Base-by-base conservation (phyloP, 1,139 yeast species). In the Suhomyces maxii region DNA sequence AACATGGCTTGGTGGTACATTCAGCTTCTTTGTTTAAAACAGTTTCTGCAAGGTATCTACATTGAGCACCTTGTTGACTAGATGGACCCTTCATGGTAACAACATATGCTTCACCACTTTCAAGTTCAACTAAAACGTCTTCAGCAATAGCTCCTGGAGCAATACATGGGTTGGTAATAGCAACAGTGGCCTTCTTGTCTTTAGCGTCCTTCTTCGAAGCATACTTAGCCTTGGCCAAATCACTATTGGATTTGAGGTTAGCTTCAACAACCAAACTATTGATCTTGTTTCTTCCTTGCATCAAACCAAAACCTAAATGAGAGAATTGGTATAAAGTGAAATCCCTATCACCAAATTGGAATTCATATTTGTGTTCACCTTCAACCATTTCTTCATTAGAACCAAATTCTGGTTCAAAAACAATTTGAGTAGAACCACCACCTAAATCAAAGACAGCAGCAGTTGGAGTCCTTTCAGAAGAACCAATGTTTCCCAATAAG, bases 381-480 rank as follows among this genome's bases (percentile, higher is more conserved):
- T 85, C 91, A 39, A 79, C 71, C 86, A 90, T 80, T 54, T 72
- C 65, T 55, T 80, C 83, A 51, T 82, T 79, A 42, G 73, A 68
- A 41, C 68, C 63, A 61, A 83, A 84, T 11, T 79, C 78, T 9
- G 99, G 99, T 73, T 93, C 98, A 67, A 93, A 93, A 6, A 93
- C 99, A 69, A 93, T 90, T 70, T 93, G 99, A 10, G 99, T 93
- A 6, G 97, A 90, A 7, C 98, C 99, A 56, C 99, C 99, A 57
- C 99, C 99, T 53, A 93, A 81, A 64, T 93, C 99, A 63, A 93
- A 93, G 11, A 93, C 96, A 8, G 98, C 99, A 42, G 96, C 96
- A 10, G 99, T 93, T 31, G 93, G 88, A 30, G 70, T 66, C 67
- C 83, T 82, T 41, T 81, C 85, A 18, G 80, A 68, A 26, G 83